Conservation (phyloP, 2,329 filamentous ascomycete species). For the Penicillium sp. region DNA sequence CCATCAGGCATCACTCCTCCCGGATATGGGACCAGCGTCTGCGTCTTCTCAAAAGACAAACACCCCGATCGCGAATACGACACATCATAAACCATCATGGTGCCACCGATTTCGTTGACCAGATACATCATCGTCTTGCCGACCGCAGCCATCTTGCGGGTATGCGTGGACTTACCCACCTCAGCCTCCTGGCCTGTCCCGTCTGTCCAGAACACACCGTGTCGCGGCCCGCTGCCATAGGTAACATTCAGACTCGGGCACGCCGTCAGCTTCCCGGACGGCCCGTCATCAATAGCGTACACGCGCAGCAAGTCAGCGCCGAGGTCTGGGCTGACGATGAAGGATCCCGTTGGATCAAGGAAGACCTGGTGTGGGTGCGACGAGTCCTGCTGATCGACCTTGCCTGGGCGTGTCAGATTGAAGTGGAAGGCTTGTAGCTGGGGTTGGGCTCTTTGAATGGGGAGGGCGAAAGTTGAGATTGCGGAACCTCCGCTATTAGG, state of each 20-base stretch:
- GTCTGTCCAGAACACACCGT: conserved; percentile 57
- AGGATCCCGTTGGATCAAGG: conserved; percentile 64
- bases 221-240: conserved; percentile 63
- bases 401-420: conserved; percentile 37
- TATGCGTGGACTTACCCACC: conserved; percentile 2
- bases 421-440: conserved; percentile 46
- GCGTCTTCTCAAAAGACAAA: conserved; percentile 25
- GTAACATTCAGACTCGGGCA: conserved; percentile 45
- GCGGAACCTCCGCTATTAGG: conserved; percentile 29
- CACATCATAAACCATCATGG: conserved; percentile 49
- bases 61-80: conserved; percentile 31
- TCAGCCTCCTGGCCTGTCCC: not conserved
- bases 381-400: conserved; percentile 52
- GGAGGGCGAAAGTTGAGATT: conserved; percentile 35
- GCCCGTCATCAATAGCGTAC: conserved; percentile 52
- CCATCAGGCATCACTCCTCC: conserved; percentile 26
- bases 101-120: conserved; percentile 59
- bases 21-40: conserved; percentile 30
- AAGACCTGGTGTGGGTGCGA: conserved; percentile 66
- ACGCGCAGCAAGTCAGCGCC: conserved; percentile 62
- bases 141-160: conserved; percentile 15
- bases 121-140: conserved; percentile 41
- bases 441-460: conserved; percentile 16
- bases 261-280: conserved; percentile 46
- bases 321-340: conserved; percentile 64